Base-by-base conservation (phyloP, 768 basidiomycete species). In the Serendipita sp. region DNA sequence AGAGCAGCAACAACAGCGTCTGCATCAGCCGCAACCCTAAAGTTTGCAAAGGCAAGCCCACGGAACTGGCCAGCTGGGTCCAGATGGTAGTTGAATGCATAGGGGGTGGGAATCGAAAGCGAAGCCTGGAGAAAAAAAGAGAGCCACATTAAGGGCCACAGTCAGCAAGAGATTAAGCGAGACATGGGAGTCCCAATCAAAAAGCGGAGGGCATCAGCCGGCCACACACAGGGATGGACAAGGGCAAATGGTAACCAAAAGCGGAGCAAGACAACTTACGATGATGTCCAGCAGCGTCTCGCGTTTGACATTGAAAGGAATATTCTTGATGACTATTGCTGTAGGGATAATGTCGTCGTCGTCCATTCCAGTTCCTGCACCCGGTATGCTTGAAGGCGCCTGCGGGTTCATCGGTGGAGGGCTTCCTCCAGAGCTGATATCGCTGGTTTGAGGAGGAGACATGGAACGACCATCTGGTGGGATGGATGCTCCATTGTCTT, bases 281-380 rank as follows among this genome's bases (percentile, higher is more conserved):
- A 99, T 98, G 73, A 97, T 92, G 77, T 88, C 87, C 71, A 98
- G 84, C 69, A 99, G 83, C 48, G 91, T 91, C 77, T 98, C 95
- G 72, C 91, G 86, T 77, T 93, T 91, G 69, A 97, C 92, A 71
- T 93, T 93, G 80, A 99, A 99, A 69, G 95, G 95, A 77, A 99
- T 99, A 79, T 97, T 97, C 83, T 99, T 99, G 75, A 99, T 97
- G 72, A 99, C 96, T 71, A 99, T 97, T 63, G 96, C 96, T 8
- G 94, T 98, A 64, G 95, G 95, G 76, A 98, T 98, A 74, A 96
- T 81, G 74, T 96, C 93, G 75, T 96, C 92, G 69, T 91, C 89
- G 46, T 73, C 70, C 65, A 75, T 80, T 71, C 75, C 78, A 65
- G 74, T 75, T 55, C 83, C 80, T 11, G 82, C 79, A 36, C 76